These are phyloP conservation scores for Mortierella hygrophila DNA, from an alignment of 192 early-diverging fungal species.

Conservation along the genomic window DNA sequence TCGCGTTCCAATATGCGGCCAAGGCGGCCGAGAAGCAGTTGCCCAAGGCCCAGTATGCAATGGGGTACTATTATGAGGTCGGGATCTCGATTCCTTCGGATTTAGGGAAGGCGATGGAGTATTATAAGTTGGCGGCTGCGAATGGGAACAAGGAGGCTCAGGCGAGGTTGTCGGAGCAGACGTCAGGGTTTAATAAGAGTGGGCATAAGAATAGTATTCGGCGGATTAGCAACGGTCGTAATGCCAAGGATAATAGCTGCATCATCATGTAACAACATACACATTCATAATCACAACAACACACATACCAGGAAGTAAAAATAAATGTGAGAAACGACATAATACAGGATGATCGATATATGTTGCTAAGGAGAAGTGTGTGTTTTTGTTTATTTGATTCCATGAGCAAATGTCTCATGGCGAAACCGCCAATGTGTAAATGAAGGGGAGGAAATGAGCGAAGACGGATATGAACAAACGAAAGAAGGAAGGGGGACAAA, in stretches of 20 bases:
- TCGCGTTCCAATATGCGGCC: slow-evolving; percentile 86
- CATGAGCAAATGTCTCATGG: too few relatives aligned
- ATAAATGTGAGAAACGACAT: too few relatives aligned
- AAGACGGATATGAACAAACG: background rate
- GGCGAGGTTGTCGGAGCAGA: slow-evolving; percentile 22
- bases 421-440: too few relatives aligned
- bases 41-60: slow-evolving; percentile 86
- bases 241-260: slow-evolving; percentile 38
- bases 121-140: slow-evolving; percentile 28
- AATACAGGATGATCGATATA: too few relatives aligned
- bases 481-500: background rate
- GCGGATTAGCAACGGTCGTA: slow-evolving; percentile 34
- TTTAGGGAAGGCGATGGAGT: slow-evolving; percentile 62
- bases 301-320: background rate
- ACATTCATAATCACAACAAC: background rate
- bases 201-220: slow-evolving; percentile 38
- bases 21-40: slow-evolving; percentile 87
- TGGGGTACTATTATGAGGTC: slow-evolving; percentile 92
- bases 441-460: too few relatives aligned
- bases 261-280: slow-evolving; percentile 33
- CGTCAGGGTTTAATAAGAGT: slow-evolving; percentile 18
- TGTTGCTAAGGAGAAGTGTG: too few relatives aligned
- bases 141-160: slow-evolving; percentile 44
- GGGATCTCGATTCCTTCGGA: slow-evolving; percentile 77
- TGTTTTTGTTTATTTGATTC: too few relatives aligned